These are phyloP conservation scores for Phyllosticta capitalensis DNA, from an alignment of 2,329 filamentous ascomycete species.

Conservation along the genomic window DNA sequence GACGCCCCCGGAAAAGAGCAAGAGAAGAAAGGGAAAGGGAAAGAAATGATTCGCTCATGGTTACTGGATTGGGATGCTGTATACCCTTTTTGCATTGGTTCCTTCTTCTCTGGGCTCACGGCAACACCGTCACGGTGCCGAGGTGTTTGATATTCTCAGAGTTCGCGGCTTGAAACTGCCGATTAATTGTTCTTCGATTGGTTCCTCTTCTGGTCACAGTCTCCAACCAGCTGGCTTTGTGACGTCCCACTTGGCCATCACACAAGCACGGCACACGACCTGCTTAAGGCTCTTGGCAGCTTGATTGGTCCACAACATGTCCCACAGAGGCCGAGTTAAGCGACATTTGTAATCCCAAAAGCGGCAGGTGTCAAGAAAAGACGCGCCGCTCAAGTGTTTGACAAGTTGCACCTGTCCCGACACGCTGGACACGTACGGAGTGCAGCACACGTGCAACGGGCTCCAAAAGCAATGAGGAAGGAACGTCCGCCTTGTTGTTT, in stretches of 20 bases:
- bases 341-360: background rate
- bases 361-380: background rate
- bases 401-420: background rate
- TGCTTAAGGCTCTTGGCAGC: background rate
- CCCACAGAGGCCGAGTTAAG: background rate
- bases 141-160: too few relatives aligned
- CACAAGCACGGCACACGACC: background rate
- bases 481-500: background rate
- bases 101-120: background rate
- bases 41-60: background rate
- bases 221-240: background rate
- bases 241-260: background rate
- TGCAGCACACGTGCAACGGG: background rate
- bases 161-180: too few relatives aligned
- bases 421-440: background rate
- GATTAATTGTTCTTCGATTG: too few relatives aligned
- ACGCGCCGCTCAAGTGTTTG: background rate
- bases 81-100: background rate
- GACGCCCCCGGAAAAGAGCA: constrained; percentile 21
- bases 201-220: background rate
- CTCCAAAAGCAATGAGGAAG: too few relatives aligned
- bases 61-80: background rate
- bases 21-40: constrained; percentile 18
- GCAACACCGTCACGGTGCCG: too few relatives aligned
- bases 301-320: background rate